These are phyloP conservation scores for Amaranthus tricolor DNA, from an alignment of 179 eudicot species.

Conservation along the genomic window DNA sequence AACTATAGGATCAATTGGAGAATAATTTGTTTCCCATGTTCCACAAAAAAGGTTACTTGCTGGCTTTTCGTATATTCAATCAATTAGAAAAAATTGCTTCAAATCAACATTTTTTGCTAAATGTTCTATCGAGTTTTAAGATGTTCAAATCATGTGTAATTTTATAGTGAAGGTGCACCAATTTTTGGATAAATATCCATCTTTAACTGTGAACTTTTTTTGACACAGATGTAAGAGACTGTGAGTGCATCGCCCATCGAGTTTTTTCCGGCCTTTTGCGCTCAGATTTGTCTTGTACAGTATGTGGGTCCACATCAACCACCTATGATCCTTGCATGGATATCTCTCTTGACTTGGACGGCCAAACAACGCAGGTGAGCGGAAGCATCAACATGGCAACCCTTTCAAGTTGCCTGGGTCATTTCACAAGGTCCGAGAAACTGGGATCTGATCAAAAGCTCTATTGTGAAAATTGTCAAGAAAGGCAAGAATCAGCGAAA, in stretches of 20 bases:
- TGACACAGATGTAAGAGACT: conserved; percentile 45
- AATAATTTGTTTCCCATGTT: background rate
- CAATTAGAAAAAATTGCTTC: no score
- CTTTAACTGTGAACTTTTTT: conserved; percentile 24
- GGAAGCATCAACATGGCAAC: conserved; percentile 32
- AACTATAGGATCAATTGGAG: background rate
- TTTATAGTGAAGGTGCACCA: background rate
- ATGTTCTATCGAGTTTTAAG: background rate
- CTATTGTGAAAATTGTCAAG: conserved; percentile 53
- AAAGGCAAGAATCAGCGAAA: conserved; percentile 52
- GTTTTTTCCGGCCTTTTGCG: conserved; percentile 57
- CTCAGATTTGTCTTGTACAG: conserved; percentile 58
- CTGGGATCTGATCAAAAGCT: conserved; percentile 63
- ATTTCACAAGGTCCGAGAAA: conserved; percentile 58
- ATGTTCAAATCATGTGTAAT: background rate
- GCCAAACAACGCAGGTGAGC: conserved; percentile 21
- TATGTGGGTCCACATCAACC: conserved; percentile 57
- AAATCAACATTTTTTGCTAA: background rate
- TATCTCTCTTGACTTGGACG: conserved; percentile 50
- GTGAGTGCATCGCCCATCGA: conserved; percentile 62
- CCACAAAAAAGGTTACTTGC: background rate
- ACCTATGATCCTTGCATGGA: conserved; percentile 62
- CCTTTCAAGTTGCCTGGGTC: conserved; percentile 48
- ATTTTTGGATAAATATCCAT: conserved; percentile 2
- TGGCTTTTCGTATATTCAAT: background rate